Conservation (phyloP, 1,284 basidiomycete species). For the Melampsora occidentalis region DNA sequence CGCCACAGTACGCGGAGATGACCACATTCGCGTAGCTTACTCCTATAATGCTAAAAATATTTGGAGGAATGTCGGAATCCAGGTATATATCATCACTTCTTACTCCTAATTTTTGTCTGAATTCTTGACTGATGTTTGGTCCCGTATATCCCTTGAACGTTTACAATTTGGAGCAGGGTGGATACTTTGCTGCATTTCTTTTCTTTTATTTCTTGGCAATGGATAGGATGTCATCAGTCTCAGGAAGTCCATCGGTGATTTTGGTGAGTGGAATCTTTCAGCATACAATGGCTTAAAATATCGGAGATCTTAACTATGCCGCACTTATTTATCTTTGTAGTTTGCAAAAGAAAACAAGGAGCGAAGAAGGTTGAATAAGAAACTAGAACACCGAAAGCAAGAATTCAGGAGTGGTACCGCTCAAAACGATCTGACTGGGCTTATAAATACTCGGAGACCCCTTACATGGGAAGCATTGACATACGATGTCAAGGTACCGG, state of each 20-base stretch:
- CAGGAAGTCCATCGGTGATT: not conserved
- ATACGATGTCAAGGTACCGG: conserved; percentile 60
- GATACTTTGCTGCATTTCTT: not conserved
- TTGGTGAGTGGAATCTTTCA: conserved; percentile 44
- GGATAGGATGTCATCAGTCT: not conserved
- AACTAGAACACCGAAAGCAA: conserved; percentile 57
- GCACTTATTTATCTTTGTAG: not conserved
- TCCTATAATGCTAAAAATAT: not conserved
- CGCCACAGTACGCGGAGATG: conserved; percentile 52
- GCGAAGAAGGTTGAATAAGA: conserved; percentile 49
- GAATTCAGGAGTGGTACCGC: not conserved
- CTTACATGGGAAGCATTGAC: conserved; percentile 58
- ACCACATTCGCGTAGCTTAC: conserved; percentile 53
- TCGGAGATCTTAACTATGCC: no score
- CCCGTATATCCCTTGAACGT: conserved; percentile 3
- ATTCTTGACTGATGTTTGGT: conserved; percentile 40
- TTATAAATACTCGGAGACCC: conserved; percentile 56
- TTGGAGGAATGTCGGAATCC: not conserved
- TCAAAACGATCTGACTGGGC: conserved; percentile 1
- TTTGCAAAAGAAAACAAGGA: conserved; percentile 54
- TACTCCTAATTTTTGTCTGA: not conserved
- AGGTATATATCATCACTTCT: not conserved
- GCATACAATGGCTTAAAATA: not conserved
- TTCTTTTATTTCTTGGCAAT: conserved; percentile 53
- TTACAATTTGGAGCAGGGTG: conserved; percentile 1